Conservation (phyloP, 2,329 filamentous ascomycete species). For the Mycosphaerella sp. region DNA sequence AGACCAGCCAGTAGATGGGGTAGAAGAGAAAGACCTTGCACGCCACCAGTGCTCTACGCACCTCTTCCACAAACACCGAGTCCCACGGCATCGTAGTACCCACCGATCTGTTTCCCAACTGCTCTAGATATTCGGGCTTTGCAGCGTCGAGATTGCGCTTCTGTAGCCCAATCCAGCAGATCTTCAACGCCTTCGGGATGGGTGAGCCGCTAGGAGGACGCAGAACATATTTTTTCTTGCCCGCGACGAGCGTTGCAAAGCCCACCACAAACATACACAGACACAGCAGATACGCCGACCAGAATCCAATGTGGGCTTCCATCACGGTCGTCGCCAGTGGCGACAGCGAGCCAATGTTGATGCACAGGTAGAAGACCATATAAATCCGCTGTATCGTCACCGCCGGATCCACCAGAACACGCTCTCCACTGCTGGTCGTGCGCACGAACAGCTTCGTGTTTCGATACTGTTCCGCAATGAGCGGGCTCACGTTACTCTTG, state of each 20-base stretch:
- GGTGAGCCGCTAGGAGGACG: slow-evolving; percentile 65
- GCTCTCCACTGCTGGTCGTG: slow-evolving; percentile 36
- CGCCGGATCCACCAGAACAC: slow-evolving; percentile 41
- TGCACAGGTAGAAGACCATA: slow-evolving; percentile 41
- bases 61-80: slow-evolving; percentile 69
- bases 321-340: slow-evolving; percentile 45
- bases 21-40: slow-evolving; percentile 59
- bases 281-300: slow-evolving; percentile 56
- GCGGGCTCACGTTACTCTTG: slow-evolving; percentile 63
- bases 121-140: slow-evolving; percentile 58
- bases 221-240: slow-evolving; percentile 47
- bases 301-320: slow-evolving; percentile 59
- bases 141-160: slow-evolving; percentile 45
- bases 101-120: slow-evolving; percentile 49
- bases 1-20: slow-evolving; percentile 56
- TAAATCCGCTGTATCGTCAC: slow-evolving; percentile 36
- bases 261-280: slow-evolving; percentile 58
- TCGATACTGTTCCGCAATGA: slow-evolving; percentile 44
- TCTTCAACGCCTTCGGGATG: slow-evolving; percentile 52
- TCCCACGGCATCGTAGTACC: slow-evolving; percentile 71
- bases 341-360: slow-evolving; percentile 63
- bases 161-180: slow-evolving; percentile 51
- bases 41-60: slow-evolving; percentile 57
- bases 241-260: slow-evolving; percentile 45
- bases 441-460: slow-evolving; percentile 34